Conservation (phyloP, 371 early-diverging fungal species). For the Mucor piriformis region DNA sequence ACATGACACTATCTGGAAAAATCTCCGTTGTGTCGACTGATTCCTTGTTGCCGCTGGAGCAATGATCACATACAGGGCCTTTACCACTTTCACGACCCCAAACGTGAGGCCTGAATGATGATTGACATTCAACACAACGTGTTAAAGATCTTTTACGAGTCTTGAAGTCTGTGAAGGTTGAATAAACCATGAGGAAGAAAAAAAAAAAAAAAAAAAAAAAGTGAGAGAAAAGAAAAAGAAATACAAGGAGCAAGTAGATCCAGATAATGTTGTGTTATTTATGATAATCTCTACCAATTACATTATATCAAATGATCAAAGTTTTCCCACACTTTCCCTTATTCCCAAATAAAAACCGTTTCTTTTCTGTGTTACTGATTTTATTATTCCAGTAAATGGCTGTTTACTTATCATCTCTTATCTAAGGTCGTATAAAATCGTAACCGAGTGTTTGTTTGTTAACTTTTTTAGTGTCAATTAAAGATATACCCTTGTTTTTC, state of each 20-base stretch:
- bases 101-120: constrained; percentile 35
- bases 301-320: constrained; percentile 28
- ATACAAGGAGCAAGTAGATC: constrained; percentile 12
- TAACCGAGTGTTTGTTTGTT: not conserved
- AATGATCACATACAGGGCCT: constrained; percentile 45
- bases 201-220: constrained; percentile 12
- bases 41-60: constrained; percentile 26
- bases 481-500: too few relatives aligned
- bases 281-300: constrained; percentile 37
- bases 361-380: not conserved
- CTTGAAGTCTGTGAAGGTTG: constrained; percentile 22
- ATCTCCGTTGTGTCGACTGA: constrained; percentile 1
- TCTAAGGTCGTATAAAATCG: not conserved
- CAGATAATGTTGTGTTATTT: not conserved
- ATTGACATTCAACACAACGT: constrained; percentile 43
- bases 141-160: constrained; percentile 37
- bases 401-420: constrained; percentile 13
- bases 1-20: not conserved
- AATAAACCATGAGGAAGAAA: constrained; percentile 26
- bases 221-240: constrained; percentile 8
- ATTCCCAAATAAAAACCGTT: not conserved
- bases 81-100: constrained; percentile 48
- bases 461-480: not conserved
- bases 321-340: constrained; percentile 23
- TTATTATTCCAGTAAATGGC: not conserved